These are phyloP conservation scores for Lipomyces yamanashiensis DNA, from an alignment of 805 yeast species.

Conservation along the genomic window DNA sequence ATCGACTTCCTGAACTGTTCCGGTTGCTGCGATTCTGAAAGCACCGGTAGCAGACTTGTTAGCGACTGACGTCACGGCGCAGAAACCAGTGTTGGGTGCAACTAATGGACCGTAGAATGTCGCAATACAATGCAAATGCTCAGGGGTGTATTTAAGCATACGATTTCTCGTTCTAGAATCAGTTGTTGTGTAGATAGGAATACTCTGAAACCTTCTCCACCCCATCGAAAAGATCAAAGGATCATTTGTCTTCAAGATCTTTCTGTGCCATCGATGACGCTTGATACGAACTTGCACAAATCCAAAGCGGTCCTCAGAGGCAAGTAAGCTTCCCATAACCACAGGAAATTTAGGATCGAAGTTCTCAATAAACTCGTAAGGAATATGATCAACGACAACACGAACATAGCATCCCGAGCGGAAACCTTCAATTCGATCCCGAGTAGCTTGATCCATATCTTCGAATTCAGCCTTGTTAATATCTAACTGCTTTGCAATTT, in stretches of 20 bases:
- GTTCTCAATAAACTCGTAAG: slow-evolving; percentile 87
- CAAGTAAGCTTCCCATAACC: slow-evolving; percentile 85
- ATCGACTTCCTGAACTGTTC: slow-evolving; percentile 92
- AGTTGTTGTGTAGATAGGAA: slow-evolving; percentile 93
- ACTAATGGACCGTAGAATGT: slow-evolving; percentile 96
- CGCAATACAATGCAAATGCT: slow-evolving; percentile 94
- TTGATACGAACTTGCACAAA: slow-evolving; percentile 90
- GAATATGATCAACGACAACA: slow-evolving; percentile 77
- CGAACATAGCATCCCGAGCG: slow-evolving; percentile 94
- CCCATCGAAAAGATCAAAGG: slow-evolving; percentile 93
- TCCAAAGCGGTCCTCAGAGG: slow-evolving; percentile 92
- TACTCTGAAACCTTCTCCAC: slow-evolving; percentile 97
- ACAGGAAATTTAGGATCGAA: slow-evolving; percentile 86
- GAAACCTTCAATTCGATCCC: slow-evolving; percentile 86
- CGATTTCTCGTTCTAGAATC: slow-evolving; percentile 98
- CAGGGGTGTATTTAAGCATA: slow-evolving; percentile 98
- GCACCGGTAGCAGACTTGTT: slow-evolving; percentile 82
- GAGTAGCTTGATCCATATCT: slow-evolving; percentile 72
- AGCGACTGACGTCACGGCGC: slow-evolving; percentile 90
- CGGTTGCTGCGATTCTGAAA: slow-evolving; percentile 95
- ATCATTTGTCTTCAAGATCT: slow-evolving; percentile 91
- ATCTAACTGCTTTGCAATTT: slow-evolving; percentile 93
- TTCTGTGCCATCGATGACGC: slow-evolving; percentile 99
- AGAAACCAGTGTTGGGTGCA: slow-evolving; percentile 96
- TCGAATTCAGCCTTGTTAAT: slow-evolving; percentile 76